These are phyloP conservation scores for Cydonia oblonga DNA, from an alignment of 331 rosid species.

Conservation along the genomic window DNA sequence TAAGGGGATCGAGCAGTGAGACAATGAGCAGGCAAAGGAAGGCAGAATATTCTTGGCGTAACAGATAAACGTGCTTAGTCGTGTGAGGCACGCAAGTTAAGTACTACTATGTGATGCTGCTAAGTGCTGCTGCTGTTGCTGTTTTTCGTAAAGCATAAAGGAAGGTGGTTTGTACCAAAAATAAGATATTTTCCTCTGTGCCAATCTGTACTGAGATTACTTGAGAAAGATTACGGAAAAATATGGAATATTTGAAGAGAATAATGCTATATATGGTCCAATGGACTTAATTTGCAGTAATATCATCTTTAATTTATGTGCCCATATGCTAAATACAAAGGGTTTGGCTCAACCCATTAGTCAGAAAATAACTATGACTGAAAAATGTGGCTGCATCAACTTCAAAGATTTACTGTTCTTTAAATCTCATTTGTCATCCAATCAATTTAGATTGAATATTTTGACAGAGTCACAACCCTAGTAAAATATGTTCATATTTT, in stretches of 20 bases:
- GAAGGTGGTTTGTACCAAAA: neutral
- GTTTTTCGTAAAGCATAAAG: neutral
- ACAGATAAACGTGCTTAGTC: conserved; percentile 23
- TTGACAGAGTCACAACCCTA: neutral
- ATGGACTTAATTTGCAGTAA: neutral
- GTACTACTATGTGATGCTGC: neutral
- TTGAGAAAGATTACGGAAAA: neutral
- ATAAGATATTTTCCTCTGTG: neutral
- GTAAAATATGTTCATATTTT: neutral
- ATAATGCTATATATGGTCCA: neutral
- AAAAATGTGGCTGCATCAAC: neutral
- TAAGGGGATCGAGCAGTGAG: neutral
- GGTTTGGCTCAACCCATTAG: neutral
- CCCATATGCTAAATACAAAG: neutral
- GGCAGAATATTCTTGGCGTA: conserved; percentile 27
- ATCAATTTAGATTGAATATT: neutral
- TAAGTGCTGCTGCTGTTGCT: neutral
- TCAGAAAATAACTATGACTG: neutral
- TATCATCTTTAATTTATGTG: neutral
- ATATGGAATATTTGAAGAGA: neutral
- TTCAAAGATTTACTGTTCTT: too few species aligned
- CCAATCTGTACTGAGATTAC: neutral
- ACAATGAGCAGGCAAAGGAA: neutral
- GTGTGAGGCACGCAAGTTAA: conserved; percentile 65
- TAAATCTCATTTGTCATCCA: too few species aligned